Conservation (phyloP, 164 flowering plant species). For the Malania oleifera region DNA sequence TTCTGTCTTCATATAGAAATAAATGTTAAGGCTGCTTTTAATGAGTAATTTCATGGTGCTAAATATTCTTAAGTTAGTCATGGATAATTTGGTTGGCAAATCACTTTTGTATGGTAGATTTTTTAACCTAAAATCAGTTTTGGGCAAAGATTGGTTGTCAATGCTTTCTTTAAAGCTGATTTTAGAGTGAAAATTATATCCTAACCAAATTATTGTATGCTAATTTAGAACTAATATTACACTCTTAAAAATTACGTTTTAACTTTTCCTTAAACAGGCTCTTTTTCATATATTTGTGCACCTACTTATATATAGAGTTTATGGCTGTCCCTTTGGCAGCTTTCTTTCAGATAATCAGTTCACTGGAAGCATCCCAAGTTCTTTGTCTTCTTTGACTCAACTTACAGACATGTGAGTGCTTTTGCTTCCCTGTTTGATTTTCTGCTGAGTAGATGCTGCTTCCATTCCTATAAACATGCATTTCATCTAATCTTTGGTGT, state of each 20-base stretch:
- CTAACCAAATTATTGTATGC: too few relatives aligned
- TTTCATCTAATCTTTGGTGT: constrained; percentile 4
- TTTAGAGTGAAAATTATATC: background rate
- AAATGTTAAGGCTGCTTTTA: background rate
- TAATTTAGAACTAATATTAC: too few relatives aligned
- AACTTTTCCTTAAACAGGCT: too few relatives aligned
- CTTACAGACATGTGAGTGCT: constrained; percentile 58
- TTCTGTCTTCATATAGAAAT: background rate
- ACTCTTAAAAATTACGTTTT: too few relatives aligned
- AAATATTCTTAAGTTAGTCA: too few relatives aligned
- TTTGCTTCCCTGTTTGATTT: background rate
- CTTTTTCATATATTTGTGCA: too few relatives aligned
- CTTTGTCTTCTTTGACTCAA: constrained; percentile 46
- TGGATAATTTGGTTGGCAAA: too few relatives aligned
- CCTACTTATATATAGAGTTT: constrained; percentile 1
- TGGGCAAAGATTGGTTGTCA: too few relatives aligned
- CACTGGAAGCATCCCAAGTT: constrained; percentile 78
- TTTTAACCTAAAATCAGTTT: too few relatives aligned
- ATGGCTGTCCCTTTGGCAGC: constrained; percentile 44
- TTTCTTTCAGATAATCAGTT: constrained; percentile 88
- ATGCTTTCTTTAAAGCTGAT: too few relatives aligned
- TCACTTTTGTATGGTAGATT: too few relatives aligned
- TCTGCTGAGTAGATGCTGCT: constrained; percentile 1
- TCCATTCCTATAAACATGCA: background rate
- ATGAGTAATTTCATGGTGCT: too few relatives aligned